These are phyloP conservation scores for Chimonanthus salicifolius DNA, from an alignment of 164 flowering plant genomes.

Conservation along the genomic window DNA sequence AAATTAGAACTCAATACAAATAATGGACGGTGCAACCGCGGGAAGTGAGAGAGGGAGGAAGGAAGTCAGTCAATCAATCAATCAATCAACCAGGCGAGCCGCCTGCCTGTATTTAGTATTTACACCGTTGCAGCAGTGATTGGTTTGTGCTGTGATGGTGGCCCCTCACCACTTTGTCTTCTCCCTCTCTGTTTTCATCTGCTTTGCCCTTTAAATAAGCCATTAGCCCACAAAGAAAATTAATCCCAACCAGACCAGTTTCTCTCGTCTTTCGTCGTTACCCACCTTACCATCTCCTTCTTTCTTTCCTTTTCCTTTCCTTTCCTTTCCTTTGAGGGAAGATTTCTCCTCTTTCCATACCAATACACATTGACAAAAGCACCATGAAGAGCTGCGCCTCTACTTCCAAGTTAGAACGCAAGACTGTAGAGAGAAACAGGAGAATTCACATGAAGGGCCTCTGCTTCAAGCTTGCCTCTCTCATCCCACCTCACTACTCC, in stretches of 20 bases:
- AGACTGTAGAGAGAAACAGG: slow-evolving; percentile 41
- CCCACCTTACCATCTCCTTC: not conserved
- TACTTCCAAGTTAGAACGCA: slow-evolving; percentile 29
- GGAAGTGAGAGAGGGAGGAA: not conserved
- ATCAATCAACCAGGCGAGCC: slow-evolving; percentile 3
- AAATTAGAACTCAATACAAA: too few species aligned
- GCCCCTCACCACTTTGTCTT: not conserved
- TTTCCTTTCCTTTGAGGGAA: not conserved
- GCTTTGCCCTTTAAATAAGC: not conserved
- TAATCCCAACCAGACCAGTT: not conserved
- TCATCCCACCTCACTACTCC: slow-evolving; percentile 32
- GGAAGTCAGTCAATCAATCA: not conserved
- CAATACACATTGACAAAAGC: not conserved
- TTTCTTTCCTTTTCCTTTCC: not conserved
- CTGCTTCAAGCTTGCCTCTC: slow-evolving; percentile 37
- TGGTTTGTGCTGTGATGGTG: not conserved
- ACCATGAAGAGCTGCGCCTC: slow-evolving; percentile 13
- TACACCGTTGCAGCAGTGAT: not conserved
- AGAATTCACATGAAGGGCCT: slow-evolving; percentile 43
- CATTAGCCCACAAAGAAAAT: not conserved
- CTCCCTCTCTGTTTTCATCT: not conserved
- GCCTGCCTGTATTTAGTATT: not conserved
- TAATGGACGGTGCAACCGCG: slow-evolving; percentile 8
- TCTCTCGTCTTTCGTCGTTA: not conserved
- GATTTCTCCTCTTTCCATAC: not conserved